A percentile compares a stretch with the other conserved stretches of the same genome.
Evolutionary conservation across 768 basidiomycete genomes (phyloP).

Genomic region (Neoboletus brunneissimus): DNA sequence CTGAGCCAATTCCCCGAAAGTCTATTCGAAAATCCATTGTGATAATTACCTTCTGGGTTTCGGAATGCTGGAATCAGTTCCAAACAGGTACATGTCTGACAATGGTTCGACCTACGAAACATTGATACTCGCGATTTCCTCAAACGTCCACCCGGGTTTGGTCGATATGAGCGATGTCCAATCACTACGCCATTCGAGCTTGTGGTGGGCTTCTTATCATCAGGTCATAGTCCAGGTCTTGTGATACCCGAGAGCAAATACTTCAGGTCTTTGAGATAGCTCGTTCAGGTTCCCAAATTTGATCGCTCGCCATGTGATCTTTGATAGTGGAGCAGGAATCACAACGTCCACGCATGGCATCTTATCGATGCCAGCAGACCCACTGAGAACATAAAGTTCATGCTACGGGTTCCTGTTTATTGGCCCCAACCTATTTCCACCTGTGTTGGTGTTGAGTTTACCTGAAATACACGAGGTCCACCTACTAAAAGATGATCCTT

Average conservation of each 20-base stretch:
- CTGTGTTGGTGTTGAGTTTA: background rate
- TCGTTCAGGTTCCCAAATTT: background rate
- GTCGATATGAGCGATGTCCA: background rate
- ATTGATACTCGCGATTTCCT: too few species aligned
- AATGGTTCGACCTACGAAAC: background rate
- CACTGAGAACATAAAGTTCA: background rate
- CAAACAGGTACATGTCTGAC: background rate
- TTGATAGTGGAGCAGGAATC: background rate
- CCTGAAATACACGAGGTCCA: background rate
- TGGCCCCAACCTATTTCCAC: background rate
- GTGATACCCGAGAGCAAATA: background rate
- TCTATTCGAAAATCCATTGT: background rate
- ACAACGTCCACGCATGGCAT: background rate
- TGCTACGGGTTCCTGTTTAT: background rate
- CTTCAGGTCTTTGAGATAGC: background rate
- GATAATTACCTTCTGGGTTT: background rate
- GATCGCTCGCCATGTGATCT: background rate
- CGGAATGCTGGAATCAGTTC: background rate
- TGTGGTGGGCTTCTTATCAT: background rate
- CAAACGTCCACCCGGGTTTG: too few species aligned
- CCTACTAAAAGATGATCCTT: background rate
- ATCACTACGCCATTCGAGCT: background rate
- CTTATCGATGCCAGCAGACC: background rate
- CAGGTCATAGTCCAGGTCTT: background rate
- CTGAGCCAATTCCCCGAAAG: background rate